Evolutionary conservation across 2,329 filamentous ascomycete genomes (phyloP), one percentile per base, ranked within the genome.

Genomic region (Macrophomina pseudophaseolina): DNA sequence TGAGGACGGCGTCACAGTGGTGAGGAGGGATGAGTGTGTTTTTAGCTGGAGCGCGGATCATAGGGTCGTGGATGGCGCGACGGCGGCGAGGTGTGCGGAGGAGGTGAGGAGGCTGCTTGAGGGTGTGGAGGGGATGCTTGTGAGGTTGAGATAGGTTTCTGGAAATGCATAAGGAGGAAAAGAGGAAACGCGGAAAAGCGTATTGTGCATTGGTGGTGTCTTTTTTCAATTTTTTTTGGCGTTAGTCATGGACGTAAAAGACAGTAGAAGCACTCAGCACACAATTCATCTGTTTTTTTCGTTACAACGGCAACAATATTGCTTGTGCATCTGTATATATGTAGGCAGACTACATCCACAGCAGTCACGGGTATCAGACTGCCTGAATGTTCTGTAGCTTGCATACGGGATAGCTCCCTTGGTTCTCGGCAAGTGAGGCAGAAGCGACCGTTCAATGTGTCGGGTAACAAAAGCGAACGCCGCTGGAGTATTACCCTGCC

Each of bases 31-130:
- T 74, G 86, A 96, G 68, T 90, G 90, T 76, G 93, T 96, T 75
- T 93, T 98, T 72, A 98, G 94, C 80, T 98, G 94, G 94, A 94
- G 92, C 77, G 94, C 94, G 5, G 94, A 98, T 79, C 95, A 99
- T 80, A 85, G 95, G 23, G 91, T 98, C 64, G 89, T 98, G 54
- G 95, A 99, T 79, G 95, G 95, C 1, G 94, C 94, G 54, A 97
- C 94, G 68, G 93, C 97, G 87, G 95, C 95, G 23, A 86, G 94
- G 71, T 94, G 94, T 77, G 93, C 93, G 12, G 93, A 94, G 73
- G 86, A 90, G 69, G 91, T 98, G 28, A 88, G 89, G 72, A 83
- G 84, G 62, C 88, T 91, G 71, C 86, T 98, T 46, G 94, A 98
- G 81, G 88, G 92, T 74, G 92, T 94, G 4, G 93, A 94, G 75